A percentile compares a stretch with the other conserved stretches of the same genome.
Conservation (phyloP, 805 yeast species). For the Saccharomycopsis sp. region DNA sequence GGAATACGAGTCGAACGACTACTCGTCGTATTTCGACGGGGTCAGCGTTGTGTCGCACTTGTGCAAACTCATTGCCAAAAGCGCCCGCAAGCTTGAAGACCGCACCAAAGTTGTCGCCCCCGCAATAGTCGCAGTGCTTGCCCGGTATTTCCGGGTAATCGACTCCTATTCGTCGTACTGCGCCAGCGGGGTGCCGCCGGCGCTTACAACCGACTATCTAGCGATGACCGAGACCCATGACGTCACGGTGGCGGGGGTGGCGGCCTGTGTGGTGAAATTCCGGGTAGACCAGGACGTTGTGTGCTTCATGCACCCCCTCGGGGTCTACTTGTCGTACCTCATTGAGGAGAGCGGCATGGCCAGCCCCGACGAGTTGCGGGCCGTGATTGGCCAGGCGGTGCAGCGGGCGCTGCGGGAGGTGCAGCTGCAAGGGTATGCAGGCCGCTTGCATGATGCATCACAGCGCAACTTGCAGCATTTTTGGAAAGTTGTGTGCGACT, state of each 20-base stretch:
- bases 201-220: neutral
- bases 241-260: neutral
- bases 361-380: constrained; percentile 22
- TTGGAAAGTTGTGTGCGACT: constrained; percentile 30
- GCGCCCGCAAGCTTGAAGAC: constrained; percentile 29
- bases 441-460: neutral
- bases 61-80: constrained; percentile 46
- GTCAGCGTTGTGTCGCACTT: constrained; percentile 61
- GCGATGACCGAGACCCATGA: neutral
- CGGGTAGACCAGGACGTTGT: constrained; percentile 43
- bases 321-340: constrained; percentile 64
- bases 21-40: constrained; percentile 35
- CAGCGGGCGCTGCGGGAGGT: constrained; percentile 1
- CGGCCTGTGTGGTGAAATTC: constrained; percentile 22
- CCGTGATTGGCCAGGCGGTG: constrained; percentile 6
- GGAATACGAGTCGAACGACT: constrained; percentile 84
- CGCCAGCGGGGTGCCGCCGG: neutral
- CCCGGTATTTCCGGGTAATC: neutral
- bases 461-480: constrained; percentile 4
- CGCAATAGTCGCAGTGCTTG: constrained; percentile 1
- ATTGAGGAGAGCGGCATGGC: constrained; percentile 42
- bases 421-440: neutral
- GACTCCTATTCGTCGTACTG: neutral
- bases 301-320: constrained; percentile 76
- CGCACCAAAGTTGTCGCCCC: neutral